phyloP scores from a whole-genome alignment of 768 basidiomycete genomes.

The Suillus americanus region DNA sequence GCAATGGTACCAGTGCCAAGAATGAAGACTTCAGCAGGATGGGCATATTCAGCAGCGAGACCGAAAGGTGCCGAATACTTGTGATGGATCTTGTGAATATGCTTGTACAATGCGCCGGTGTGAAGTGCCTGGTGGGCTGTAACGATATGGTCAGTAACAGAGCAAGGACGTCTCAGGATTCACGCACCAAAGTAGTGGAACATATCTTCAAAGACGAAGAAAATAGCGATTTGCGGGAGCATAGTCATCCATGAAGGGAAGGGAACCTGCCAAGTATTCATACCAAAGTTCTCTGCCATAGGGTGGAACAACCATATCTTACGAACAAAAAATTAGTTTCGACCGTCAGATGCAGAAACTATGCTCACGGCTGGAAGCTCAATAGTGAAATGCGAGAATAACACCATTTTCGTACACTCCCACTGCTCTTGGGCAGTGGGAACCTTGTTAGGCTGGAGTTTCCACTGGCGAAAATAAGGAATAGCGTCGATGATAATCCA shows the following conservation, averaged over 20 bases:
- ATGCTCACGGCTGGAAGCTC: constrained; percentile 81
- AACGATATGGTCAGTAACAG: constrained; percentile 3
- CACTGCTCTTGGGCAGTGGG: constrained; percentile 84
- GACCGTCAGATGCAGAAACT: background rate
- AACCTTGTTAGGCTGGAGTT: constrained; percentile 84
- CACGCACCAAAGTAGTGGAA: constrained; percentile 84
- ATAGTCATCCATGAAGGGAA: constrained; percentile 75
- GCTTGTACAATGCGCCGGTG: constrained; percentile 78
- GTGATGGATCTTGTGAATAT: constrained; percentile 98
- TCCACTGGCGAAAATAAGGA: constrained; percentile 93
- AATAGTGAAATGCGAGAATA: constrained; percentile 94
- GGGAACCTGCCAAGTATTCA: constrained; percentile 92
- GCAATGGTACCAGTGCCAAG: constrained; percentile 89
- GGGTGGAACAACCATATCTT: constrained; percentile 94
- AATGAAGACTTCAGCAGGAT: constrained; percentile 94
- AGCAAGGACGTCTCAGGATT: background rate
- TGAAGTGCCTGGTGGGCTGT: constrained; percentile 89
- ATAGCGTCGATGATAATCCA: constrained; percentile 96
- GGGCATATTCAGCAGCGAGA: constrained; percentile 96
- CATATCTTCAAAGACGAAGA: constrained; percentile 95
- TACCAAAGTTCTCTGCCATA: constrained; percentile 81
- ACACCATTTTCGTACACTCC: constrained; percentile 93
- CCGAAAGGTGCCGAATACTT: constrained; percentile 97
- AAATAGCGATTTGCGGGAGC: constrained; percentile 75
- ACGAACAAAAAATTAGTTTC: background rate